Base-by-base conservation (phyloP, 192 early-diverging fungal genomes). In the Entomortierella chlamydospora region DNA sequence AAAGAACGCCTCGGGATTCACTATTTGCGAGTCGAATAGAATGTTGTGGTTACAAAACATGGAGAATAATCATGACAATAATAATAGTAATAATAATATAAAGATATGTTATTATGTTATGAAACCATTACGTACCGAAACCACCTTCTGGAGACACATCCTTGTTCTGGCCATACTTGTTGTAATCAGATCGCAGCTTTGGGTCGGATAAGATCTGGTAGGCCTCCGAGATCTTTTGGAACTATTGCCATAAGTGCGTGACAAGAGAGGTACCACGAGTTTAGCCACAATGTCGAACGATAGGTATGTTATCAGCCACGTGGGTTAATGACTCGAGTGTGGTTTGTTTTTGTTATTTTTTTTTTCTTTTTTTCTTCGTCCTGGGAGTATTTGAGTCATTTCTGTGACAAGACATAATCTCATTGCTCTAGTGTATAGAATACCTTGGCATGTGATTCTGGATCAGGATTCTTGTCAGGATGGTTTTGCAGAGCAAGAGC, bases 131-230 rank as follows among this genome's bases (percentile, higher is more conserved):
- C 72, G 64, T 87, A 90, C 88, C 85, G 65, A 90, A 89, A 10
- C 90, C 89, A n/a, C 86, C 85, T 51, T 90, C 90, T 20, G 91
- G 87, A 26, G 88, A 87, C 25, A 89, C 87, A 34, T 84, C 72
- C 65, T 81, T 81, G 61, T 71, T 81, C 47, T 80, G 78, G 26
- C 73, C 71, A 73, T 91, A 87, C 70, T 91, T 90, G 77, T 99
- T 98, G 83, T 99, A 99, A 57, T 87, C 83, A 30, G 92, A 87
- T 70, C 98, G 90, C 76, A 93, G 81, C 60, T 94, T 88, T 8
- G 95, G 95, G 70, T 99, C 97, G 8, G 95, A 96, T 20, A 99
- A 86, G 13, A 98, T 90, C 84, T 97, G 95, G 79, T 99, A 98
- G 30, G 98, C 98, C 76, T 98, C 96, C 12, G 96, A 97, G 29